phyloP scores from a whole-genome alignment of 768 basidiomycete genomes.

The Serendipita sp. region DNA sequence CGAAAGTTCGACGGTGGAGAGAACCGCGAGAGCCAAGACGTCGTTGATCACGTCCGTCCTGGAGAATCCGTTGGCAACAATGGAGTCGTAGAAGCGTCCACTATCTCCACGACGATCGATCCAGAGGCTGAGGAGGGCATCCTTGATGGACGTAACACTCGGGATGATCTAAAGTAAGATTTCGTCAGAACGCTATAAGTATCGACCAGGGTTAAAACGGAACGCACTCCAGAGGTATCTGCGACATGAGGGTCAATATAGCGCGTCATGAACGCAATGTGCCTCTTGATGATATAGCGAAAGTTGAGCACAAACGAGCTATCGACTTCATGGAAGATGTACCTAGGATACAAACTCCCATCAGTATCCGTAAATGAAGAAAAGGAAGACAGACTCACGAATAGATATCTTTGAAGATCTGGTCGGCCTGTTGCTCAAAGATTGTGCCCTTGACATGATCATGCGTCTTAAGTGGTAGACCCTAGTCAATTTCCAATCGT shows the following conservation, averaged over 20 bases:
- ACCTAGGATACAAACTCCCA: background rate
- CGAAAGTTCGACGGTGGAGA: background rate
- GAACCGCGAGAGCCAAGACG: background rate
- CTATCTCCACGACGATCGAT: slow-evolving; percentile 1
- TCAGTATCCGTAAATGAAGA: background rate
- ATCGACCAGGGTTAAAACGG: background rate
- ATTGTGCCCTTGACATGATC: slow-evolving; percentile 9
- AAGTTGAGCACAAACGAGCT: background rate
- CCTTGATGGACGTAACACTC: background rate
- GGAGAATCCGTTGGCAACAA: background rate
- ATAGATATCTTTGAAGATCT: slow-evolving; percentile 12
- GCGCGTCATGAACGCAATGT: background rate
- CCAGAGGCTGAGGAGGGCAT: background rate
- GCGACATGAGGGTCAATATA: background rate
- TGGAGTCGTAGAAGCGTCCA: slow-evolving; percentile 2
- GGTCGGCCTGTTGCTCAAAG: slow-evolving; percentile 10
- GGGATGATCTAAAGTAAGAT: background rate
- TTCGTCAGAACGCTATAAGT: background rate
- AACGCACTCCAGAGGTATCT: background rate
- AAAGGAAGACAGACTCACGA: slow-evolving; percentile 2
- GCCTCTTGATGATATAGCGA: background rate
- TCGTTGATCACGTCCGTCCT: background rate
- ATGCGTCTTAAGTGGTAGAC: slow-evolving; percentile 12
- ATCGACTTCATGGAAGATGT: slow-evolving; percentile 1
- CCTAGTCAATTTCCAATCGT: background rate